Conservation (phyloP, 176 grass and related monocot species). For the Luzula sylvatica region DNA sequence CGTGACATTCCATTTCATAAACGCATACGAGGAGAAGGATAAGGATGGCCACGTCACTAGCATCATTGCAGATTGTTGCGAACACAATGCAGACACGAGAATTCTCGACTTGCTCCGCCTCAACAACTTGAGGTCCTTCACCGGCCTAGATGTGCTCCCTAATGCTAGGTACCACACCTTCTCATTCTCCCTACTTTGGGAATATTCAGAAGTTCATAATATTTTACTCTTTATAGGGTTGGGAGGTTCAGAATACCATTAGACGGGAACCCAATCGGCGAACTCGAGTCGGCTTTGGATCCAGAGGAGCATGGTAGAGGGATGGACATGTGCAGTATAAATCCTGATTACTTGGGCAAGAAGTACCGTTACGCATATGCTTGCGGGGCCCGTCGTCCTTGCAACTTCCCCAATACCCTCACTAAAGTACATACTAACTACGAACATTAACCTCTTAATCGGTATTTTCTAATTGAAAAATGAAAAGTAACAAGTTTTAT, state of each 20-base stretch:
- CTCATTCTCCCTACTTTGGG: neutral
- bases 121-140: slow-evolving; percentile 44
- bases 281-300: slow-evolving; percentile 60
- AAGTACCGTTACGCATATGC: slow-evolving; percentile 82
- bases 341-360: slow-evolving; percentile 67
- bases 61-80: slow-evolving; percentile 87
- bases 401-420: slow-evolving; percentile 99
- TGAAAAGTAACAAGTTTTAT: neutral
- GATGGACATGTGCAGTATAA: slow-evolving; percentile 99
- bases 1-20: slow-evolving; percentile 99
- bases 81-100: slow-evolving; percentile 74
- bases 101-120: slow-evolving; percentile 93
- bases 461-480: no score
- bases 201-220: neutral
- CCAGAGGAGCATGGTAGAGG: slow-evolving; percentile 75
- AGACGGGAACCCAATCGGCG: slow-evolving; percentile 65
- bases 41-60: slow-evolving; percentile 60
- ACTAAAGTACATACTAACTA: slow-evolving; percentile 58
- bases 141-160: slow-evolving; percentile 64
- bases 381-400: slow-evolving; percentile 75
- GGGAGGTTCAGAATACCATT: slow-evolving; percentile 88
- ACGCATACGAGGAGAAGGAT: slow-evolving; percentile 88
- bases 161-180: slow-evolving; percentile 55
- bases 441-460: no score
- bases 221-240: slow-evolving; percentile 28